Evolutionary conservation across 306 rosid genomes (phyloP), one percentile per base, ranked within the genome.

Genomic region (Medicago ruthenica): DNA sequence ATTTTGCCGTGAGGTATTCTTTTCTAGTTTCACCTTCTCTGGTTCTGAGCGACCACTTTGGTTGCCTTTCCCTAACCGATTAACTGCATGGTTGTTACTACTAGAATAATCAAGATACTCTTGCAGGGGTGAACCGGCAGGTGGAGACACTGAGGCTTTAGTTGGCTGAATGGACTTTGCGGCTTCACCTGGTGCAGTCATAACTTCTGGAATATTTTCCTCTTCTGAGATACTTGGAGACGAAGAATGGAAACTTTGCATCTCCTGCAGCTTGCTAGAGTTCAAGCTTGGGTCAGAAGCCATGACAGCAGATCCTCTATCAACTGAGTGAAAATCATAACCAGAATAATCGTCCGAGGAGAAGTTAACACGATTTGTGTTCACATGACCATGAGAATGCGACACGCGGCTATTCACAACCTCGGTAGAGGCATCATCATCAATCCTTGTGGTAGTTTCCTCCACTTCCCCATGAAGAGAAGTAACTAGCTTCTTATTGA

Each of bases 281-380:
- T 81, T 86, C 67, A 80, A 79, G 74, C 83, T 85, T 3, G 75
- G 79, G 58, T 78, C 93, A 2, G 72, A 67, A 65, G 89, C 79
- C 48, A 67, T 75, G 18, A 61, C 75, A 61, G 79, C 89, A 50
- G 90, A 85, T 41, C 87, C 99, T 82, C 87, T 89, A 78, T 96
- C 99, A 34, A 87, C 83, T 3, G 92, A 89, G 64, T 88, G 92
- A 79, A 92, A 96, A 88, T 92, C 93, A 59, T 85, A 96, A 67
- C 96, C 92, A 65, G 92, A 87, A 87, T 90, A 96, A 83, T 96
- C 98, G 74, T 89, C 97, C 42, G 97, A 92, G 6, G 98, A 96
- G 87, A 90, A 88, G 79, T 89, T 86, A 67, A 83, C 89, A 70
- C 83, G 85, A 53, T 36, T 63, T 66, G 78, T 70, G 71, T 86